These are phyloP conservation scores for Neurospora hispaniola DNA, from an alignment of 495 filamentous ascomycete genomes.

Conservation along the genomic window DNA sequence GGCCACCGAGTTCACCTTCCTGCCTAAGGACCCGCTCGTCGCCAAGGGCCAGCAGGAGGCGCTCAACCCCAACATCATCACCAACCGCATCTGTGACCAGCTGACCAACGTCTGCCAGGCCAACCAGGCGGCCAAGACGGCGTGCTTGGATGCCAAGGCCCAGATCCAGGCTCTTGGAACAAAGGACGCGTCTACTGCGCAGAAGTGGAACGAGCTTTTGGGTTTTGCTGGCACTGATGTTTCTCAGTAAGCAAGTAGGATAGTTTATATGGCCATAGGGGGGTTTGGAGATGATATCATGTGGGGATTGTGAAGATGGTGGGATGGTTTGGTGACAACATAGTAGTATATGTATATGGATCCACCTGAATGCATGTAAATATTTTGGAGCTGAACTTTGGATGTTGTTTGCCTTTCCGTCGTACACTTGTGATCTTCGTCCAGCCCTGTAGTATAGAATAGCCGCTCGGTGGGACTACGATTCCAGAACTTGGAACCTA, in stretches of 20 bases:
- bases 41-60: constrained; percentile 42
- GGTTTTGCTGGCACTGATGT: constrained; percentile 30
- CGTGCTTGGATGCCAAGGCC: constrained; percentile 33
- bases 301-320: background rate
- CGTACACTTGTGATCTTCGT: background rate
- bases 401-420: background rate
- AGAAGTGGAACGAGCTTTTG: constrained; percentile 32
- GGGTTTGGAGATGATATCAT: background rate
- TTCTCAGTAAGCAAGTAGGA: background rate
- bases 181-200: constrained; percentile 29
- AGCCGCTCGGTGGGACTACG: background rate
- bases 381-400: background rate
- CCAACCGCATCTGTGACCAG: constrained; percentile 55
- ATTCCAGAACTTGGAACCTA: background rate
- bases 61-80: constrained; percentile 54
- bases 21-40: constrained; percentile 36
- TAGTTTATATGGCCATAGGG: too few species aligned
- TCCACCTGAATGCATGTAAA: background rate
- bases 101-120: constrained; percentile 46
- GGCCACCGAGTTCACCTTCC: constrained; percentile 43
- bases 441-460: background rate
- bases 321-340: background rate
- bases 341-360: background rate
- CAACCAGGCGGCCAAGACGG: constrained; percentile 41
- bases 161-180: constrained; percentile 29